These are phyloP conservation scores for Moesziomyces sp. DNA, from an alignment of 1,284 basidiomycete genomes.

Conservation along the genomic window DNA sequence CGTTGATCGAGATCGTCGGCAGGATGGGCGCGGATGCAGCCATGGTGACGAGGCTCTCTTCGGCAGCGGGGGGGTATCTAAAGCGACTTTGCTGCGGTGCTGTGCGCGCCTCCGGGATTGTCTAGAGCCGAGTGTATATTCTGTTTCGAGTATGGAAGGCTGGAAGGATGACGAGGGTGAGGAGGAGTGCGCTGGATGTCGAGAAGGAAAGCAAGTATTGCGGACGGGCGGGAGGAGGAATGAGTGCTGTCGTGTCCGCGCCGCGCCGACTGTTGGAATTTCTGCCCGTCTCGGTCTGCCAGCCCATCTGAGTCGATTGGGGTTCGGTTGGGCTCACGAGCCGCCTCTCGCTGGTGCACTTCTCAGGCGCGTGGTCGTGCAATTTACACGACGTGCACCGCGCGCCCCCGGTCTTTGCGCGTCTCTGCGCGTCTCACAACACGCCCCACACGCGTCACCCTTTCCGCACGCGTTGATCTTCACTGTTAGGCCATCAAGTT, in stretches of 20 bases:
- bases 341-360: background rate
- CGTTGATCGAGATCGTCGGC: slow-evolving; percentile 71
- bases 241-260: no score
- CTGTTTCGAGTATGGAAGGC: background rate
- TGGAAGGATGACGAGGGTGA: background rate
- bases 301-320: no score
- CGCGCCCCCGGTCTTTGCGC: no score
- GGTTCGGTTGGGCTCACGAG: no score
- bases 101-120: background rate
- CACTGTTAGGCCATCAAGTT: no score
- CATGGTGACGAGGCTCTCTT: slow-evolving; percentile 9
- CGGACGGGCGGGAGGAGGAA: no score
- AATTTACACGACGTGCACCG: background rate
- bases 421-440: background rate
- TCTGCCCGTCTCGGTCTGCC: no score
- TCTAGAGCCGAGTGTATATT: background rate
- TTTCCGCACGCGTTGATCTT: background rate
- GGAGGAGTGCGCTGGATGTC: background rate
- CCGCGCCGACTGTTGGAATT: no score
- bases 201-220: no score
- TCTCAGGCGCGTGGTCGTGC: background rate
- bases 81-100: no score
- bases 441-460: background rate
- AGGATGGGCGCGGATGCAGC: slow-evolving; percentile 64
- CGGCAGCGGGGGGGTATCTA: slow-evolving; percentile 6